Evolutionary conservation across 2,329 filamentous ascomycete genomes (phyloP).

Genomic region (Aspergillus thermomutatus): DNA sequence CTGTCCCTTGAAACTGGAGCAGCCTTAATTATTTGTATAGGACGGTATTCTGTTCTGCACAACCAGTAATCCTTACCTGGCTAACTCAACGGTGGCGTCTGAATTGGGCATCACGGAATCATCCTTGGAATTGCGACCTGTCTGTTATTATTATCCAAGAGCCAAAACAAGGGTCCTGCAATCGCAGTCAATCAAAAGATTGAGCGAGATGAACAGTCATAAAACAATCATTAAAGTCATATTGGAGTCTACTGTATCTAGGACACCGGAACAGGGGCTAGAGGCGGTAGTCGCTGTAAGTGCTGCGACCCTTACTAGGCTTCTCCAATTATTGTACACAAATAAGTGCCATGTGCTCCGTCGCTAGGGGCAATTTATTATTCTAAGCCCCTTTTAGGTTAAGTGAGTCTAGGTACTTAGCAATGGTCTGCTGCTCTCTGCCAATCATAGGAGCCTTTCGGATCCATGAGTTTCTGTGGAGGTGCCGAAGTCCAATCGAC

Average conservation of each 20-base stretch:
- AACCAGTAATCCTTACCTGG: neutral
- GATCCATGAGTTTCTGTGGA: neutral
- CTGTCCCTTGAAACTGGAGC: neutral
- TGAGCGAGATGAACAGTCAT: no score
- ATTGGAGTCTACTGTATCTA: neutral
- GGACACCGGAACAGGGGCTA: neutral
- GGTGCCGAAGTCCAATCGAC: no score
- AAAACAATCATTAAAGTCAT: no score
- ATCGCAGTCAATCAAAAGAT: no score
- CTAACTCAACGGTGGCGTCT: neutral
- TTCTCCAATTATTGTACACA: neutral
- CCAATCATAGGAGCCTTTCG: neutral
- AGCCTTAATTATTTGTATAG: neutral
- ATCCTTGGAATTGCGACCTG: neutral
- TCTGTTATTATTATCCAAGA: no score
- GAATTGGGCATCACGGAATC: neutral
- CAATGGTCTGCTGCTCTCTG: neutral
- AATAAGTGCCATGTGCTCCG: neutral
- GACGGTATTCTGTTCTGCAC: neutral
- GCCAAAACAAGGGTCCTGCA: no score
- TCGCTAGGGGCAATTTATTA: neutral
- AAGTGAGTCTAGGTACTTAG: neutral
- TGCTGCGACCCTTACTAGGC: neutral
- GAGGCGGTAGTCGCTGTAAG: neutral
- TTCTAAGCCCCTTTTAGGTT: neutral